Percentiles rank a stretch among this genome's conserved stretches.
Evolutionary conservation across 2,329 filamentous ascomycete genomes (phyloP).

Genomic region (Trichoderma sp.): DNA sequence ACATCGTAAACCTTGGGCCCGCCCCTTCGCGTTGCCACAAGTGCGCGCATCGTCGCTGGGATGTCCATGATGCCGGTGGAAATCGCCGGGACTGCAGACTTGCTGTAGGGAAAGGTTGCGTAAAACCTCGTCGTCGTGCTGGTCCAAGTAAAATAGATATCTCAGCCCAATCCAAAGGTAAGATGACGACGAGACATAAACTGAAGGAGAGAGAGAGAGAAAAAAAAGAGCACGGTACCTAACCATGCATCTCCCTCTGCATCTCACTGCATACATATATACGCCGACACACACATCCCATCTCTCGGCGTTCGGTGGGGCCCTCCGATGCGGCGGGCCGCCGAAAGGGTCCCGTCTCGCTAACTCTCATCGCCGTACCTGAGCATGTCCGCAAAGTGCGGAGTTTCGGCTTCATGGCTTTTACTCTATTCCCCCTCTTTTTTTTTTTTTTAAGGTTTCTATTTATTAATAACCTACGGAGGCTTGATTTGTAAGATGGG

Average conservation of each 20-base stretch:
- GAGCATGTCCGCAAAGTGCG: neutral
- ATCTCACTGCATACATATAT: neutral
- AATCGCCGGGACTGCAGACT: neutral
- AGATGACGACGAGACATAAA: neutral
- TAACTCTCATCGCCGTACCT: neutral
- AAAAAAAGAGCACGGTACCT: neutral
- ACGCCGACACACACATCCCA: neutral
- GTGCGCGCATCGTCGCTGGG: slow-evolving; percentile 42
- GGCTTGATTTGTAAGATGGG: neutral
- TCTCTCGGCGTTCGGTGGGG: slow-evolving; percentile 15
- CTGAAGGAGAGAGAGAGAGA: neutral
- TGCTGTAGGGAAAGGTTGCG: neutral
- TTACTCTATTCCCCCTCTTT: neutral
- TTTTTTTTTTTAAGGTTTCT: neutral
- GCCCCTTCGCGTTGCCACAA: slow-evolving; percentile 41
- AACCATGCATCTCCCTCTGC: neutral
- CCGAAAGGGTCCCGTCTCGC: neutral
- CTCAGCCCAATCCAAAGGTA: neutral
- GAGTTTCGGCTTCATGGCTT: neutral
- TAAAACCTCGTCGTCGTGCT: neutral
- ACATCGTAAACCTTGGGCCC: slow-evolving; percentile 39
- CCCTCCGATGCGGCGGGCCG: slow-evolving; percentile 6
- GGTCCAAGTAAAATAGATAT: neutral
- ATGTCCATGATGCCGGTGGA: slow-evolving; percentile 28
- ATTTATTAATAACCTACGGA: neutral